phyloP scores from a whole-genome alignment of 2,329 filamentous ascomycete genomes.

The Sarocladium brachiariae region DNA sequence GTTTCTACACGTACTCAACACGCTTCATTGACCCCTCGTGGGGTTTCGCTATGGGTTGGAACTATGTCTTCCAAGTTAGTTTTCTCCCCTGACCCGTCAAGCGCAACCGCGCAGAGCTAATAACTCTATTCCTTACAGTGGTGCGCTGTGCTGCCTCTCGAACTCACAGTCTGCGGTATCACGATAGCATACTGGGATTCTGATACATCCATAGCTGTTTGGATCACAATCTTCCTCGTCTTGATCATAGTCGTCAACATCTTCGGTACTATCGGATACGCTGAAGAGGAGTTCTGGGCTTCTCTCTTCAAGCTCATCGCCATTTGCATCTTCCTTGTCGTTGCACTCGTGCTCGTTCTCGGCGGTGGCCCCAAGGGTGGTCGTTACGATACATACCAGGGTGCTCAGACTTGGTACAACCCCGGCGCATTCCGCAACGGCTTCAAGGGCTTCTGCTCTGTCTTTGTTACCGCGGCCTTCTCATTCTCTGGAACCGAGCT shows the following conservation, averaged over 20 bases:
- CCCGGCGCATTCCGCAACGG: conserved; percentile 54
- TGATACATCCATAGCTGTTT: conserved; percentile 37
- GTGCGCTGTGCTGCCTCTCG: conserved; percentile 39
- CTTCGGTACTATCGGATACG: conserved; percentile 43
- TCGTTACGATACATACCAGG: conserved; percentile 32
- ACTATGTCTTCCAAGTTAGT: conserved; percentile 26
- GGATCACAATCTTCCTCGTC: conserved; percentile 44
- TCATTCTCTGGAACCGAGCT: conserved; percentile 60
- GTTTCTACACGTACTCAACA: conserved; percentile 50
- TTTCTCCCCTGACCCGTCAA: no score
- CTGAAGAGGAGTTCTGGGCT: conserved; percentile 47
- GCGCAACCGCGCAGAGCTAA: not conserved
- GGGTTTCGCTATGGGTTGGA: conserved; percentile 47
- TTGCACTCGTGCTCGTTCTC: conserved; percentile 46
- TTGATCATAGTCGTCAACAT: conserved; percentile 41
- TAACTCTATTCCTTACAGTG: conserved; percentile 38
- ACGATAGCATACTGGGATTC: conserved; percentile 44
- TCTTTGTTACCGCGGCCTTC: conserved; percentile 64
- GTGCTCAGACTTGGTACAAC: conserved; percentile 34
- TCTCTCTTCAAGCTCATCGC: conserved; percentile 46
- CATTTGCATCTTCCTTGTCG: conserved; percentile 51
- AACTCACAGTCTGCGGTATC: conserved; percentile 42
- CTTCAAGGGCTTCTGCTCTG: conserved; percentile 60
- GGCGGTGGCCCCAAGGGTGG: conserved; percentile 44
- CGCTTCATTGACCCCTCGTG: conserved; percentile 55